Percentiles rank a stretch among this genome's conserved stretches.
Evolutionary conservation across 164 flowering plant species (phyloP).

Genomic region (Magnolia kwangsiensis): DNA sequence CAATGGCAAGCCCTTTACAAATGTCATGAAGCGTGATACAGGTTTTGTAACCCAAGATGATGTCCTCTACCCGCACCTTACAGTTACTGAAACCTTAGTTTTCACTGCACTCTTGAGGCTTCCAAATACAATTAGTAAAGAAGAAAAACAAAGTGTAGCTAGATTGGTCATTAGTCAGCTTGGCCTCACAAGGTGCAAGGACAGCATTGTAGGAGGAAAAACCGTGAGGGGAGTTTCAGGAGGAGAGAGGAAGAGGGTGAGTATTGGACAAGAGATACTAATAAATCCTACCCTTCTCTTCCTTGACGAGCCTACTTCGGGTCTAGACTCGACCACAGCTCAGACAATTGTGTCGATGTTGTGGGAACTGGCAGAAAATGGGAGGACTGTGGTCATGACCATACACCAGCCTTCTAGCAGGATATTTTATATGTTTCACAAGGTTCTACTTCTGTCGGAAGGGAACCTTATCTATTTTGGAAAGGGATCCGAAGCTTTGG

Average conservation of each 20-base stretch:
- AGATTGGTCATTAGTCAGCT: conserved; percentile 47
- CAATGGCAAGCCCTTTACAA: conserved; percentile 56
- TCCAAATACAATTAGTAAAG: conserved; percentile 40
- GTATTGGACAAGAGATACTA: conserved; percentile 71
- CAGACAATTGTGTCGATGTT: conserved; percentile 56
- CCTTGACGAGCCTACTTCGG: conserved; percentile 81
- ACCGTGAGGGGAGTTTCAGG: conserved; percentile 27
- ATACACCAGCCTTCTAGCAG: conserved; percentile 84
- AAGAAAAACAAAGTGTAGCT: conserved; percentile 46
- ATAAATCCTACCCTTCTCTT: conserved; percentile 66
- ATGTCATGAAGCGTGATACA: conserved; percentile 44
- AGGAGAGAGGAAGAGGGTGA: conserved; percentile 34
- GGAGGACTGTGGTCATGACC: conserved; percentile 61
- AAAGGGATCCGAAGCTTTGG: conserved; percentile 44
- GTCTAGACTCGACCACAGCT: conserved; percentile 71
- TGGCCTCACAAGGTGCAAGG: conserved; percentile 47
- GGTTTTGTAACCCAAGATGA: conserved; percentile 85
- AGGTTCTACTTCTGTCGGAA: conserved; percentile 61
- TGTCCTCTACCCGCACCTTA: conserved; percentile 57
- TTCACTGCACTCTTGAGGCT: conserved; percentile 68
- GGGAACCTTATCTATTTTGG: conserved; percentile 67
- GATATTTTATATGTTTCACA: conserved; percentile 67
- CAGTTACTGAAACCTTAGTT: conserved; percentile 61
- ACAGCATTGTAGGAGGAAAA: conserved; percentile 38
- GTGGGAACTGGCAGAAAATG: conserved; percentile 47